Percentiles rank a stretch among this genome's conserved stretches.
Evolutionary conservation across 768 basidiomycete genomes (phyloP).

Genomic region (Russula ochroleuca): DNA sequence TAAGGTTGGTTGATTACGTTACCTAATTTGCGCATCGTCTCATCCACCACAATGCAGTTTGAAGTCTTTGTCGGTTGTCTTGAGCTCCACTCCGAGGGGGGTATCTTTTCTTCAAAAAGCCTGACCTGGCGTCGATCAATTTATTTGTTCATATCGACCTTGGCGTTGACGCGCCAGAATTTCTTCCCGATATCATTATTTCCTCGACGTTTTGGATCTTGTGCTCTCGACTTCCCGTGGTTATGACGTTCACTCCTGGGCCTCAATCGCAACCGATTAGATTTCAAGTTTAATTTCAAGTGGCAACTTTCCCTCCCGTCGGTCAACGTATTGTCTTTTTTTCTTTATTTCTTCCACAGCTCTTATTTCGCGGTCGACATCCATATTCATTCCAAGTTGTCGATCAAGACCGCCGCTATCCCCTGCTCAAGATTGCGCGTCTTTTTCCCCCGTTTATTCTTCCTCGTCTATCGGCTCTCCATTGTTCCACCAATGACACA

Average conservation of each 20-base stretch:
- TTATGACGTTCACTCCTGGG: constrained; percentile 32
- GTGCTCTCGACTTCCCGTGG: constrained; percentile 27
- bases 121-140: constrained; percentile 34
- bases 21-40: neutral
- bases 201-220: constrained; percentile 39
- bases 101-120: constrained; percentile 32
- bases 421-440: constrained; percentile 23
- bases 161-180: constrained; percentile 28
- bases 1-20: neutral
- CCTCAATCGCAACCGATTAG: constrained; percentile 32
- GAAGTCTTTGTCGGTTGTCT: constrained; percentile 39
- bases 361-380: constrained; percentile 30
- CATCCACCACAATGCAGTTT: constrained; percentile 14
- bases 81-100: constrained; percentile 38
- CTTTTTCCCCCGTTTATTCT: constrained; percentile 3
- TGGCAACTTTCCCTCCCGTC: constrained; percentile 30
- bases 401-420: constrained; percentile 30
- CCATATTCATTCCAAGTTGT: constrained; percentile 48
- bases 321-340: constrained; percentile 30
- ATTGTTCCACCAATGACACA: constrained; percentile 26
- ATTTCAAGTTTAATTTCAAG: constrained; percentile 29
- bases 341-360: constrained; percentile 19
- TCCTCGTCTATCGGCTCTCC: constrained; percentile 20
- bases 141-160: constrained; percentile 30
- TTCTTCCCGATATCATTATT: constrained; percentile 41